Evolutionary conservation across 192 early-diverging fungal species (phyloP).

Genomic region (Glomus cerebriforme): DNA sequence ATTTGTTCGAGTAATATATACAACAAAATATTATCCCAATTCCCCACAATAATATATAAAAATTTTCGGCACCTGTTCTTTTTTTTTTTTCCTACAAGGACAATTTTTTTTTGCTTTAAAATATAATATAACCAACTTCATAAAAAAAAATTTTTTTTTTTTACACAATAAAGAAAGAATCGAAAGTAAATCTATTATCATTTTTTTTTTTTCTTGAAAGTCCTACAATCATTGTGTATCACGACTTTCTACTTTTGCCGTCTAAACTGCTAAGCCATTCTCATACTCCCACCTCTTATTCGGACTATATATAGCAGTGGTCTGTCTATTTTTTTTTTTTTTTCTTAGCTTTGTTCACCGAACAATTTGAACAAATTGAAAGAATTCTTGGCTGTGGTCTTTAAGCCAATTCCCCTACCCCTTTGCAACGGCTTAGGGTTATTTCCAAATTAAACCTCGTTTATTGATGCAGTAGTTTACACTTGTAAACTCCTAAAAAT

Average conservation of each 20-base stretch:
- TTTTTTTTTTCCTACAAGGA: not conserved
- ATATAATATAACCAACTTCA: not conserved
- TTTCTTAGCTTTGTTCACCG: not conserved
- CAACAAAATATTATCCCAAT: not conserved
- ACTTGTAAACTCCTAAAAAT: not conserved
- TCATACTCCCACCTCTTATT: not conserved
- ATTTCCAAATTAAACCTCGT: not conserved
- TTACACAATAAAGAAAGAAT: not conserved
- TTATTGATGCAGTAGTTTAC: constrained; percentile 6
- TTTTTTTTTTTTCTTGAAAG: not conserved
- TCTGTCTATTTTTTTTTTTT: not conserved
- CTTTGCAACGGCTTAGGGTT: not conserved
- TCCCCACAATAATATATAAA: too few relatives aligned
- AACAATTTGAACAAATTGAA: not conserved
- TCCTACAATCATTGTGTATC: constrained; percentile 20
- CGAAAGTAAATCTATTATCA: not conserved
- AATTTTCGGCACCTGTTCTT: too few relatives aligned
- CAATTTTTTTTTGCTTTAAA: not conserved
- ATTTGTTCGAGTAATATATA: not conserved
- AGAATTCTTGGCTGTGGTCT: constrained; percentile 12
- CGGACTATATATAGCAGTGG: not conserved
- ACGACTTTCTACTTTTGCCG: constrained; percentile 4
- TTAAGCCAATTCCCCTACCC: not conserved
- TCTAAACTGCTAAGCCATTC: constrained; percentile 11
- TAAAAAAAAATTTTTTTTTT: not conserved